Base-by-base conservation (phyloP, 805 yeast genomes). In the Lachancea fermentati region DNA sequence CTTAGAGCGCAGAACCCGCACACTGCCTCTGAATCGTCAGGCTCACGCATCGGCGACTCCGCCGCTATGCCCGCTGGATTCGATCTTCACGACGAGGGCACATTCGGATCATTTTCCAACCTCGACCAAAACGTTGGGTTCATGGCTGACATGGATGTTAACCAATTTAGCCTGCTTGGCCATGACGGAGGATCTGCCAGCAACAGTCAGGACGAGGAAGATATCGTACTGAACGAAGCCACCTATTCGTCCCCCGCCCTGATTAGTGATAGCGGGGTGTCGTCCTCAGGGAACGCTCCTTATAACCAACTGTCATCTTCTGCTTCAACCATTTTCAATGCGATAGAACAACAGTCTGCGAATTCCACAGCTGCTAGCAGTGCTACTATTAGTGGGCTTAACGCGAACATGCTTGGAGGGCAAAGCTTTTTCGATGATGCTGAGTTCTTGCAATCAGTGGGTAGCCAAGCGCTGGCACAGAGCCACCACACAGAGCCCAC, bases 91-190 rank as follows among this genome's bases (percentile, higher is more conserved):
- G 36, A 26, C 29, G 29, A 15, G 19, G 33, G 22, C 14, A 45
- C 45, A 33, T 46, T 39, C 25, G 48, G 52, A 17, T 49, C 53
- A 12, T 49, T 49, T 36, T 47, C 53, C 11, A 41, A 43, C 29
- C 44, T 41, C 35, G 37, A 37, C 12, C 44, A 44, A 36, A 37
- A 45, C 13, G 47, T 44, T 4, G 51, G 51, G 12, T 49, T 49
- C 34, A 34, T 47, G 43, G 38, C 48, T 8, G 36, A 34, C 14
- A 17, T 40, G 13, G 43, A 35, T 26, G 29, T 34, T 12, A 37
- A 34, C 12, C 18, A 24, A 14, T 40, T 35, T 24, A 31, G 30
- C 22, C 42, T 39, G 14, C 12, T 44, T 31, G 50, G 39, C 18
- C 48, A 39, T 22, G 41, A 42, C 19, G 9, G 26, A 22, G 11